Evolutionary conservation across 805 yeast genomes (phyloP).

Genomic region (Tetrapisispora namnaoensis): DNA sequence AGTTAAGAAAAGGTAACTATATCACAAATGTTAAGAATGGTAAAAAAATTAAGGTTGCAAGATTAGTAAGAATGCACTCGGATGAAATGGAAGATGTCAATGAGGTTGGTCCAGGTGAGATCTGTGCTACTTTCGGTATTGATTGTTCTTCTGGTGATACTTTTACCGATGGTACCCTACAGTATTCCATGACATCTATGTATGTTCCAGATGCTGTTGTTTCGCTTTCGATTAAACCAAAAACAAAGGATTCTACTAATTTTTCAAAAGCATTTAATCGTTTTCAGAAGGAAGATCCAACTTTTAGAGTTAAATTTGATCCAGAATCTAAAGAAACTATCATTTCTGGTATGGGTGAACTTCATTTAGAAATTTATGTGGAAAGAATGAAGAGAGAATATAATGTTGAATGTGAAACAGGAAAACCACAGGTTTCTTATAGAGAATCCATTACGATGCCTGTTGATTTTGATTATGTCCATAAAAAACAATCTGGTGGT

Average conservation of each 20-base stretch:
- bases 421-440: conserved; percentile 96
- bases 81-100: conserved; percentile 97
- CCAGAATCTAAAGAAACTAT: conserved; percentile 86
- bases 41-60: conserved; percentile 83
- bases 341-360: conserved; percentile 94
- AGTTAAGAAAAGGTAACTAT: conserved; percentile 78
- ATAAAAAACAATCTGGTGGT: conserved; percentile 98
- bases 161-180: conserved; percentile 72
- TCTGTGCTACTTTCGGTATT: conserved; percentile 98
- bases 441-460: conserved; percentile 78
- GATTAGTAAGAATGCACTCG: conserved; percentile 97
- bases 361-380: conserved; percentile 93
- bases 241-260: conserved; percentile 74
- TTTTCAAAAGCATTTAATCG: conserved; percentile 95
- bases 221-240: conserved; percentile 82
- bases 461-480: conserved; percentile 82
- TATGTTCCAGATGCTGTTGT: conserved; percentile 98
- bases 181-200: conserved; percentile 94
- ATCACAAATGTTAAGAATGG: conserved; percentile 87
- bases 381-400: conserved; percentile 98
- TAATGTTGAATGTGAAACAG: conserved; percentile 89
- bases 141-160: conserved; percentile 99
- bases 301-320: conserved; percentile 88
- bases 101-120: conserved; percentile 95
- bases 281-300: conserved; percentile 98